Evolutionary conservation across 2,329 filamentous ascomycete genomes (phyloP).

Genomic region (Hypomyces rosellus): DNA sequence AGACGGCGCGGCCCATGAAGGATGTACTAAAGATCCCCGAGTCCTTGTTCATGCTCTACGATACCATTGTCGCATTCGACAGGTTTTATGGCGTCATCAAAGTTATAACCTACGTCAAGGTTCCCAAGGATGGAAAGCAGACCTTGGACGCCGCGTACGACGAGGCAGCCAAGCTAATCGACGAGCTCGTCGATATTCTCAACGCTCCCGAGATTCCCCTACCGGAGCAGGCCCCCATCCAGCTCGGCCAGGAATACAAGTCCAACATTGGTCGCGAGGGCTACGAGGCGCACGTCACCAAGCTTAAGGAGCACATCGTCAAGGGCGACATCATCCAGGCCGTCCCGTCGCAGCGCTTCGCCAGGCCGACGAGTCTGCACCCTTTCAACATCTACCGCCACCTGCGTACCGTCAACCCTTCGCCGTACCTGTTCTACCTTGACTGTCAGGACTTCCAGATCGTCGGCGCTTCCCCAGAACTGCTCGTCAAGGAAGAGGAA

Average conservation of each 20-base stretch:
- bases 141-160: constrained; percentile 58
- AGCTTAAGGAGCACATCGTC: constrained; percentile 83
- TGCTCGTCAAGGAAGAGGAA: constrained; percentile 84
- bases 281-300: constrained; percentile 84
- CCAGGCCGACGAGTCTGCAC: constrained; percentile 81
- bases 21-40: constrained; percentile 87
- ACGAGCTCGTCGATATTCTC: constrained; percentile 63
- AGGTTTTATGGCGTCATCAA: constrained; percentile 91
- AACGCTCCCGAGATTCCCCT: constrained; percentile 69
- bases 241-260: constrained; percentile 68
- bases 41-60: constrained; percentile 93
- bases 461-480: constrained; percentile 88
- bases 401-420: constrained; percentile 93
- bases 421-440: constrained; percentile 94
- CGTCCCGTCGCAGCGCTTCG: constrained; percentile 89
- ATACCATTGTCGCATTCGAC: constrained; percentile 91
- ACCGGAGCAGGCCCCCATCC: constrained; percentile 68
- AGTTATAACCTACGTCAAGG: constrained; percentile 81
- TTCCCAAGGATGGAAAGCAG: constrained; percentile 47
- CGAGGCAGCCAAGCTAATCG: constrained; percentile 57
- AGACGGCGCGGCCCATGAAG: constrained; percentile 82
- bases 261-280: constrained; percentile 88
- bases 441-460: constrained; percentile 90
- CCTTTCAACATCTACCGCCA: constrained; percentile 98
- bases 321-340: constrained; percentile 95